Conservation (phyloP, 2,329 filamentous ascomycete species). For the Colletotrichum chlorophyti region DNA sequence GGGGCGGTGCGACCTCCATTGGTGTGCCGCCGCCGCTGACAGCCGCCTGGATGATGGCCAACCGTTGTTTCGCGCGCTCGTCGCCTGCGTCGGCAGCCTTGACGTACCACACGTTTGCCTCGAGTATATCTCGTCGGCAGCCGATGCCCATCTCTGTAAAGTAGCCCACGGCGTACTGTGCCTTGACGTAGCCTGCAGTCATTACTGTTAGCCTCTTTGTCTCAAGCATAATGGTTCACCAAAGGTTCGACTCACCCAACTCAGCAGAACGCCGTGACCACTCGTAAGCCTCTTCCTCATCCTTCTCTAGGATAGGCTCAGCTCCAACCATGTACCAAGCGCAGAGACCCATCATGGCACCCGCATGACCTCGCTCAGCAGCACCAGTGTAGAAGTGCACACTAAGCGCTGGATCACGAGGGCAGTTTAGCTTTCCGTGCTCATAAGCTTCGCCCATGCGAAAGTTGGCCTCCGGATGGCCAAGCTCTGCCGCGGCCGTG, state of each 20-base stretch:
- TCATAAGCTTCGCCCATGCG: conserved; percentile 97
- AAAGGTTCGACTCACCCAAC: conserved; percentile 66
- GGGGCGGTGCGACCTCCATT: conserved; percentile 62
- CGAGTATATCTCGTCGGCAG: conserved; percentile 89
- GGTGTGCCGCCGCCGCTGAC: conserved; percentile 66
- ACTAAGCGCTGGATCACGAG: conserved; percentile 87
- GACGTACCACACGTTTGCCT: conserved; percentile 98
- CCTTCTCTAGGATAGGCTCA: conserved; percentile 88
- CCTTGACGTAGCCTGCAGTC: conserved; percentile 67
- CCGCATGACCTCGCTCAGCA: conserved; percentile 81
- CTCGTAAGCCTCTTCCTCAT: conserved; percentile 95
- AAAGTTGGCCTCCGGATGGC: conserved; percentile 84
- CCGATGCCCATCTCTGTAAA: conserved; percentile 99
- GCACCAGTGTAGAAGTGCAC: conserved; percentile 98
- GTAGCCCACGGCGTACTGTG: conserved; percentile 95
- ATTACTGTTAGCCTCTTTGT: conserved; percentile 25
- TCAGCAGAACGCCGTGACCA: conserved; percentile 91
- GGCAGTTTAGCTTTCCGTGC: conserved; percentile 86
- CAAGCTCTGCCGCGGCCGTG: conserved; percentile 91
- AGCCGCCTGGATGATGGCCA: conserved; percentile 86
- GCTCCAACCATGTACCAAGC: conserved; percentile 99
- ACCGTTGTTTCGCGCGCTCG: conserved; percentile 83
- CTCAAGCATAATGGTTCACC: not conserved
- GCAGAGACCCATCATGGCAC: conserved; percentile 97
- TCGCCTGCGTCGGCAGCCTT: conserved; percentile 92